These are phyloP conservation scores for Suillus sp. DNA, from an alignment of 768 basidiomycete species.

Conservation along the genomic window DNA sequence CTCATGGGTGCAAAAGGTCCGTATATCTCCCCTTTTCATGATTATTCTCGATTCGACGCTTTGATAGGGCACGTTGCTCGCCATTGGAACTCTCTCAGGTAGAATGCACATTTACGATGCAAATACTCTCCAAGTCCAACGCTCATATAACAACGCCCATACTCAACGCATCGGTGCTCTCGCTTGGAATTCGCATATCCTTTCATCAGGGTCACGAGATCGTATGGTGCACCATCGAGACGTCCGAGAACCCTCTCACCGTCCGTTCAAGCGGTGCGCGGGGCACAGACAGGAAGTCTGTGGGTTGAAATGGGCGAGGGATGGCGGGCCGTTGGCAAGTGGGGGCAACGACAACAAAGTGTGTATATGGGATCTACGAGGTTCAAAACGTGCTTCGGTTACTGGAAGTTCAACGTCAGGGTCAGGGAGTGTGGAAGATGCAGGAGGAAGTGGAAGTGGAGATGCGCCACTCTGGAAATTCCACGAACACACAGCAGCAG, in stretches of 20 bases:
- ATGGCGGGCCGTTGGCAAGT: conserved; percentile 71
- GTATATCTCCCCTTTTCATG: not conserved
- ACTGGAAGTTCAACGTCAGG: conserved; percentile 31
- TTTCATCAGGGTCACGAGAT: conserved; percentile 92
- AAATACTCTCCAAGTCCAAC: conserved; percentile 65
- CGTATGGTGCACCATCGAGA: conserved; percentile 91
- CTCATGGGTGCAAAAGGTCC: conserved; percentile 85
- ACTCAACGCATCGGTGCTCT: conserved; percentile 88
- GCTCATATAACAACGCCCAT: conserved; percentile 87
- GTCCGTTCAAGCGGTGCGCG: conserved; percentile 70
- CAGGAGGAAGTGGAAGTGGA: conserved; percentile 29
- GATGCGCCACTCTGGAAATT: conserved; percentile 89
- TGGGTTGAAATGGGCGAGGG: conserved; percentile 79
- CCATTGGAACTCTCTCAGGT: conserved; percentile 90
- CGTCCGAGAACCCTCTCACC: conserved; percentile 66
- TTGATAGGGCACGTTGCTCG: conserved; percentile 76
- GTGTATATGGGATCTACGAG: conserved; percentile 92
- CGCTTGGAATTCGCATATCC: conserved; percentile 88
- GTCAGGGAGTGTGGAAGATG: conserved; percentile 36
- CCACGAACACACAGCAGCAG: conserved; percentile 94
- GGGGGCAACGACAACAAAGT: conserved; percentile 99
- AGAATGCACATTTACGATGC: conserved; percentile 94
- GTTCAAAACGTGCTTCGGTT: conserved; percentile 45
- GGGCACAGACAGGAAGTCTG: conserved; percentile 95
- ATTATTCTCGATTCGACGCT: not conserved